Evolutionary conservation across 2,329 filamentous ascomycete genomes (phyloP).

Genomic region (Hypomyces perniciosus): DNA sequence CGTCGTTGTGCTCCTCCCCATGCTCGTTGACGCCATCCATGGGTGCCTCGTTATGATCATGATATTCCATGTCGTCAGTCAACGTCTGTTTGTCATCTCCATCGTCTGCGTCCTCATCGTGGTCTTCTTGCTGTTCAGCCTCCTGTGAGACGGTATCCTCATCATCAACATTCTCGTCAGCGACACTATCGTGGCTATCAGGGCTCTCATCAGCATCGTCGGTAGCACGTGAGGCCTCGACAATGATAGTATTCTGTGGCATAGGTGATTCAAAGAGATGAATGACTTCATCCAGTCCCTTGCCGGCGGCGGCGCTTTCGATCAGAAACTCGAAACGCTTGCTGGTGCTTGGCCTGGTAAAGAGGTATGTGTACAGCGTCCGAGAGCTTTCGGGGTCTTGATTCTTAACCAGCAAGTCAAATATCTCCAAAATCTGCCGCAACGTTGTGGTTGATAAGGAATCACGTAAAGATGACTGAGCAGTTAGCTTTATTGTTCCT

Average conservation of each 20-base stretch:
- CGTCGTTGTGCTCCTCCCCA: not conserved
- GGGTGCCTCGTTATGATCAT: not conserved
- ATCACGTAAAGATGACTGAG: conserved; percentile 31
- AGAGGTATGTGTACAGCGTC: conserved; percentile 37
- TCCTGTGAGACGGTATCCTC: not conserved
- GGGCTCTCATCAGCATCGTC: conserved; percentile 4
- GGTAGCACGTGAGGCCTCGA: not conserved
- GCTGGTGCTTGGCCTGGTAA: conserved; percentile 33
- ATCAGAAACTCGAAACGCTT: conserved; percentile 35
- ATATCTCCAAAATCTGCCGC: conserved; percentile 37
- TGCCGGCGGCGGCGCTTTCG: conserved; percentile 37
- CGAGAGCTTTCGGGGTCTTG: conserved; percentile 35
- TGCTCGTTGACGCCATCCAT: not conserved
- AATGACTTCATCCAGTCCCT: conserved; percentile 35
- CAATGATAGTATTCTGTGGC: conserved; percentile 1
- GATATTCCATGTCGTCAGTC: not conserved
- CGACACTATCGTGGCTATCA: not conserved
- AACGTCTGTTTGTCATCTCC: conserved; percentile 16
- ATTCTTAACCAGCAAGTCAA: conserved; percentile 38
- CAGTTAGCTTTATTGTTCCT: conserved; percentile 18
- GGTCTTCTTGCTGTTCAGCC: conserved; percentile 1
- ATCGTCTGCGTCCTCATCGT: conserved; percentile 3
- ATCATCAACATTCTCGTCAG: not conserved
- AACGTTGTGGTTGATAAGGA: conserved; percentile 32
- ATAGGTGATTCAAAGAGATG: conserved; percentile 30